Conservation (phyloP, 306 rosid species). For the Glycine soja region DNA sequence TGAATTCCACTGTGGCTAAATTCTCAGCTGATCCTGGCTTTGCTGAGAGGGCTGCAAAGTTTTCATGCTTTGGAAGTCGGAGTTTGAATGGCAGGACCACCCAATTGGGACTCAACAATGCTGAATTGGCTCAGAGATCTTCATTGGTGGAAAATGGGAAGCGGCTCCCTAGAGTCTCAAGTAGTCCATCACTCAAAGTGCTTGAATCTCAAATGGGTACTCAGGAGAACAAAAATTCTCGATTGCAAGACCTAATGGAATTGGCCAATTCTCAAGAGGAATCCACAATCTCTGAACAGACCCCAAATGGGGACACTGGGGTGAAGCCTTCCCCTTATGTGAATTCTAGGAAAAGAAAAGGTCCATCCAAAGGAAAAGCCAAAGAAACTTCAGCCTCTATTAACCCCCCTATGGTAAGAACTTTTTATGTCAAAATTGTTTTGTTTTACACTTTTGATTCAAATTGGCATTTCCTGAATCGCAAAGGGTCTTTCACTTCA, state of each 20-base stretch:
- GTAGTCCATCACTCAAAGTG: conserved; percentile 77
- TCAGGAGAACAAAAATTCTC: conserved; percentile 49
- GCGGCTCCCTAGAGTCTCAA: conserved; percentile 65
- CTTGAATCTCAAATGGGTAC: conserved; percentile 64
- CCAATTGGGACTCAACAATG: conserved; percentile 50
- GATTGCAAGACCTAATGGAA: conserved; percentile 51
- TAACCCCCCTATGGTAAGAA: conserved; percentile 55
- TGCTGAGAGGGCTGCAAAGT: conserved; percentile 89
- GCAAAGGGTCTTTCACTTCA: conserved; percentile 40
- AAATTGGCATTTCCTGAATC: conserved; percentile 14
- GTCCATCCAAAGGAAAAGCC: conserved; percentile 67
- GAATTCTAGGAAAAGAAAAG: conserved; percentile 82
- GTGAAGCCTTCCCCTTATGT: conserved; percentile 52
- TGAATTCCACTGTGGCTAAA: conserved; percentile 72
- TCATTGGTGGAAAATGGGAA: conserved; percentile 53
- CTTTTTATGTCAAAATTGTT: conserved; percentile 12
- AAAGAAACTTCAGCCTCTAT: conserved; percentile 58
- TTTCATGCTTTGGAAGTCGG: conserved; percentile 91
- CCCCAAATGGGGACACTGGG: conserved; percentile 51
- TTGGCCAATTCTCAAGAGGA: conserved; percentile 69
- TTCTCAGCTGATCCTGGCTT: conserved; percentile 92
- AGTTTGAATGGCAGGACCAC: conserved; percentile 71
- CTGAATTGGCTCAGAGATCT: conserved; percentile 58
- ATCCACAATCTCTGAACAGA: conserved; percentile 72
- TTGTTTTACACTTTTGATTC: conserved; percentile 28